These are phyloP conservation scores for Beauveria scarabaeidicola DNA, from an alignment of 2,329 filamentous ascomycete genomes.

Conservation along the genomic window DNA sequence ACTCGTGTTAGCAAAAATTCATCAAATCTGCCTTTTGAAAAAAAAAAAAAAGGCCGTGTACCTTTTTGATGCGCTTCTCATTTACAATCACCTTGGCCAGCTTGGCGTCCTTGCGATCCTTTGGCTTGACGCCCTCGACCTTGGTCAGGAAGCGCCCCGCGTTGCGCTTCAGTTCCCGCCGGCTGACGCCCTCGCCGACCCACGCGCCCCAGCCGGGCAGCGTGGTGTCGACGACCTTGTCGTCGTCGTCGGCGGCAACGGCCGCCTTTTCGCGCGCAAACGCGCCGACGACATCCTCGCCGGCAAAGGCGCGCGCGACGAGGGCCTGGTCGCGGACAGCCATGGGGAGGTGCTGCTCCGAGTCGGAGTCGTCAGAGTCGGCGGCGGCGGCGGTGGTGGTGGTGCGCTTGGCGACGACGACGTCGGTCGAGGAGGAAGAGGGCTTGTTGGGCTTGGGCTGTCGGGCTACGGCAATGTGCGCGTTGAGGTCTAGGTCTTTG, in stretches of 20 bases:
- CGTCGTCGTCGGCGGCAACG: conserved; percentile 65
- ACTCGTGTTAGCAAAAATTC: conserved; percentile 12
- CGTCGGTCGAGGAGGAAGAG: conserved; percentile 14
- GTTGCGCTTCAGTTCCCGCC: conserved; percentile 56
- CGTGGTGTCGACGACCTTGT: conserved; percentile 74
- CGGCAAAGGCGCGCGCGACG: conserved; percentile 78
- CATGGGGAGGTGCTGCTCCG: conserved; percentile 45
- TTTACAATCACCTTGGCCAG: conserved; percentile 82
- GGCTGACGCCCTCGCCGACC: conserved; percentile 75
- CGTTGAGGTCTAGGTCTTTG: conserved; percentile 33
- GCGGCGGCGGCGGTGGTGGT: conserved; percentile 22
- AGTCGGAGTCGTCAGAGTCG: conserved; percentile 28
- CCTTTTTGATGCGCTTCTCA: conserved; percentile 84
- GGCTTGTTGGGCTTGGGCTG: conserved; percentile 22
- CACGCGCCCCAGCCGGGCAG: conserved; percentile 91
- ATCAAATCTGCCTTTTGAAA: neutral
- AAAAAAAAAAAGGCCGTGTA: conserved; percentile 23
- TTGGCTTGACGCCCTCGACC: conserved; percentile 63
- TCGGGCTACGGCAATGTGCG: conserved; percentile 17
- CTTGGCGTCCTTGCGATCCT: conserved; percentile 73
- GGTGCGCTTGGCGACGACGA: neutral
- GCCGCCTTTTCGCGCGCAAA: conserved; percentile 75
- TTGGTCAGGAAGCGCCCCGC: conserved; percentile 55
- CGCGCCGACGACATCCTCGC: conserved; percentile 72
- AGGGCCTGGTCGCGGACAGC: conserved; percentile 56